Conservation (phyloP, 2,329 filamentous ascomycete species). For the Pseudogymnoascus verrucosus region DNA sequence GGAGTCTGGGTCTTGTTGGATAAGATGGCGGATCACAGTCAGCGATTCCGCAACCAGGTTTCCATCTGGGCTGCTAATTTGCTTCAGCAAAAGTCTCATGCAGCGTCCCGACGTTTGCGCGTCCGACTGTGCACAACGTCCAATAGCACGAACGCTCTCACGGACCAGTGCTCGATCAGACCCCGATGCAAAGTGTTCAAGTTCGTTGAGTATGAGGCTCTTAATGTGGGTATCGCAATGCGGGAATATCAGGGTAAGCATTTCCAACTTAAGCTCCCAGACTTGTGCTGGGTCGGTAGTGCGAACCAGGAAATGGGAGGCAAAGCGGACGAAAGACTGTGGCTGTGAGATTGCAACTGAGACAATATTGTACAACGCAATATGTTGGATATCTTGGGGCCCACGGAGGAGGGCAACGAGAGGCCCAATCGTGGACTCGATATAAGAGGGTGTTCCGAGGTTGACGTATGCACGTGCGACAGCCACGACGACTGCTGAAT, state of each 20-base stretch:
- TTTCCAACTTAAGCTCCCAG: slow-evolving; percentile 86
- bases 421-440: slow-evolving; percentile 70
- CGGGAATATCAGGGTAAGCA: slow-evolving; percentile 85
- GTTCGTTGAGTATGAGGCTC: slow-evolving; percentile 79
- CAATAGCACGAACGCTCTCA: slow-evolving; percentile 87
- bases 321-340: slow-evolving; percentile 75
- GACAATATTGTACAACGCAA: slow-evolving; percentile 90
- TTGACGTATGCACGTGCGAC: slow-evolving; percentile 80
- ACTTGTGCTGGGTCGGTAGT: slow-evolving; percentile 71
- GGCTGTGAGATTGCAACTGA: slow-evolving; percentile 76
- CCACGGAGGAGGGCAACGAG: slow-evolving; percentile 78
- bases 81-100: slow-evolving; percentile 71
- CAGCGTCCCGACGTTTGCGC: slow-evolving; percentile 66
- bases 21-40: slow-evolving; percentile 90
- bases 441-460: slow-evolving; percentile 70
- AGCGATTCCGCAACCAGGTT: slow-evolving; percentile 85
- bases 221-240: slow-evolving; percentile 68
- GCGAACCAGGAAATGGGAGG: slow-evolving; percentile 81
- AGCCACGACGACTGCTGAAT: slow-evolving; percentile 83
- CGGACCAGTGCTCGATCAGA: slow-evolving; percentile 70
- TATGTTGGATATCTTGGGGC: slow-evolving; percentile 77
- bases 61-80: slow-evolving; percentile 82
- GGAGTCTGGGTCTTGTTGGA: slow-evolving; percentile 76
- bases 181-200: slow-evolving; percentile 84
- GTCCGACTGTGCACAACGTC: slow-evolving; percentile 80